Percentiles rank a stretch among this genome's conserved stretches.
phyloP scores from a whole-genome alignment of 2,329 filamentous ascomycete species.

The Tolypocladium ovalisporum region DNA sequence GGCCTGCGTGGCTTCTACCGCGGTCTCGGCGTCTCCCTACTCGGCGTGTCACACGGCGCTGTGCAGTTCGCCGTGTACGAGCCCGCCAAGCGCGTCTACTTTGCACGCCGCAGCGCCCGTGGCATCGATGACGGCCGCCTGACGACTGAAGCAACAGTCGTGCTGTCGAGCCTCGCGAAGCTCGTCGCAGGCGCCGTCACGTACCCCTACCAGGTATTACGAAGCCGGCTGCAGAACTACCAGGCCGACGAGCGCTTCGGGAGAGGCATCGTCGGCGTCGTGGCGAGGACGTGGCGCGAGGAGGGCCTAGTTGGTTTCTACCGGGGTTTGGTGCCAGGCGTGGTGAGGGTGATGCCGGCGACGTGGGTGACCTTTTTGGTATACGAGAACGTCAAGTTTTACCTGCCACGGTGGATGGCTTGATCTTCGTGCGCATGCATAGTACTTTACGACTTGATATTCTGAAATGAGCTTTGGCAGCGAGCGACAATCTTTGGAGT shows the following conservation, averaged over 20 bases:
- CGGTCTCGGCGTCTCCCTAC: constrained; percentile 68
- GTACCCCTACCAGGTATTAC: constrained; percentile 90
- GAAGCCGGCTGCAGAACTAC: constrained; percentile 83
- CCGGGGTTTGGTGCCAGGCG: constrained; percentile 76
- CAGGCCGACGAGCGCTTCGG: constrained; percentile 66
- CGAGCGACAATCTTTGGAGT: neutral
- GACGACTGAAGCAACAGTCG: constrained; percentile 66
- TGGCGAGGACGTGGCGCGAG: constrained; percentile 61
- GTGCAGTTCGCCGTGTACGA: constrained; percentile 97
- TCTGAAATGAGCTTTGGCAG: neutral
- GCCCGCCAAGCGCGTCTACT: constrained; percentile 45
- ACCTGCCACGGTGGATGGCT: constrained; percentile 40
- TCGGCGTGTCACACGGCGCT: constrained; percentile 85
- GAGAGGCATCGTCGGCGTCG: constrained; percentile 58
- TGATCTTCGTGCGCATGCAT: neutral
- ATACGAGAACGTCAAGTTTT: constrained; percentile 83
- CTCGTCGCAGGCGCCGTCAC: constrained; percentile 80
- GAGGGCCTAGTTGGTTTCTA: constrained; percentile 84
- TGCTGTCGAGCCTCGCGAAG: constrained; percentile 72
- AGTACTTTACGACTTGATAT: neutral
- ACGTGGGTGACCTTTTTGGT: constrained; percentile 96
- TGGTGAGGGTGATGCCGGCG: constrained; percentile 84
- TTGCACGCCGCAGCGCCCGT: constrained; percentile 27
- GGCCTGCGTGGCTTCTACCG: constrained; percentile 77
- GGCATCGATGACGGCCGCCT: constrained; percentile 25